phyloP scores from a whole-genome alignment of 768 basidiomycete genomes.

The Pleurotus citrinopileatus region DNA sequence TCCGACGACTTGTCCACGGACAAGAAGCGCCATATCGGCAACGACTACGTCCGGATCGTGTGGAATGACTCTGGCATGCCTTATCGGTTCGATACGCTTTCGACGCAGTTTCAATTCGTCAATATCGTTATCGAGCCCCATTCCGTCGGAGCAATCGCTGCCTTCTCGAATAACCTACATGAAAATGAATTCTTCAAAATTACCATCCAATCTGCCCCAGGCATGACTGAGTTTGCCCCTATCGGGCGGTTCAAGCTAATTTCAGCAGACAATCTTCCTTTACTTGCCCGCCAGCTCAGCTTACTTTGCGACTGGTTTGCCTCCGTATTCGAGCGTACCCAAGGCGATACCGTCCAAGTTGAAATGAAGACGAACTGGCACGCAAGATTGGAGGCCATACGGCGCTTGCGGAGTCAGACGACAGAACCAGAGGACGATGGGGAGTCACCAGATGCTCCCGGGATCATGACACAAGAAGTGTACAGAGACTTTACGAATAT shows the following conservation, averaged over 20 bases:
- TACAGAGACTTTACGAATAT: constrained; percentile 56
- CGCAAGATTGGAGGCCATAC: constrained; percentile 73
- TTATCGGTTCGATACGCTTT: constrained; percentile 89
- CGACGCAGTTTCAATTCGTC: constrained; percentile 93
- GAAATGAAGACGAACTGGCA: constrained; percentile 93
- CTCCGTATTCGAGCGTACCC: constrained; percentile 74
- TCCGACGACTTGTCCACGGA: constrained; percentile 69
- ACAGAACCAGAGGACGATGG: constrained; percentile 13
- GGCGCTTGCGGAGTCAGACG: constrained; percentile 55
- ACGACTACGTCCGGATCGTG: constrained; percentile 93
- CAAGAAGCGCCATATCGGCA: constrained; percentile 97
- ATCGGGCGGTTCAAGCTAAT: constrained; percentile 94
- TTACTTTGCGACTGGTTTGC: constrained; percentile 90
- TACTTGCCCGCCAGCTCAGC: constrained; percentile 86
- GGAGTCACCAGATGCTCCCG: constrained; percentile 23
- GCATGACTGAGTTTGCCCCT: constrained; percentile 94
- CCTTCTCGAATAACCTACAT: constrained; percentile 79
- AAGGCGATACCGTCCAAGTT: constrained; percentile 62
- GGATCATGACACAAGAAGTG: constrained; percentile 49
- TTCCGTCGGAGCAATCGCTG: constrained; percentile 78
- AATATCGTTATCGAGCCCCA: constrained; percentile 97
- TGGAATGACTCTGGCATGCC: constrained; percentile 96
- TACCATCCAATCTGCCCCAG: constrained; percentile 80
- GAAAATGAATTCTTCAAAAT: constrained; percentile 98
- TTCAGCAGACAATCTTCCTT: constrained; percentile 80